Conservation (phyloP, 306 rosid species). For the Hylodesmum podocarpum region DNA sequence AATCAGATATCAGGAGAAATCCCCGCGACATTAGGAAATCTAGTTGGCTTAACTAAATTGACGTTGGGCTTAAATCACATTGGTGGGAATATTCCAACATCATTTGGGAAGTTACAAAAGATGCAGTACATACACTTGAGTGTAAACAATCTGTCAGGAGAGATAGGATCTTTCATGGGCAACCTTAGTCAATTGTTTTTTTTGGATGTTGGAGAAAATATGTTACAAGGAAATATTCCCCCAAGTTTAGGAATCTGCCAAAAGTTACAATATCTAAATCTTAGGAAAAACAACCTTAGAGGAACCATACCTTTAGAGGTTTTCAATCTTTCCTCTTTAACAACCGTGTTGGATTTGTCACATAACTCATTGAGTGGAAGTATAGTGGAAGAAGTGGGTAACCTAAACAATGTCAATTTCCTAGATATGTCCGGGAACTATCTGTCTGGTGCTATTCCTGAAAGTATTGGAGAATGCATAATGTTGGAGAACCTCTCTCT, state of each 20-base stretch:
- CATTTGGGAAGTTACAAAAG: too few species aligned
- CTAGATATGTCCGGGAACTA: too few species aligned
- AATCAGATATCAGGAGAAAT: background rate
- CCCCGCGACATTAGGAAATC: constrained; percentile 18
- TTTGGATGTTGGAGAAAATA: too few species aligned
- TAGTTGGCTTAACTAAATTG: background rate
- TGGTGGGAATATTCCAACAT: constrained; percentile 3
- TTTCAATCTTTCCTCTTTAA: background rate
- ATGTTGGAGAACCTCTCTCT: too few species aligned
- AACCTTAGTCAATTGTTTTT: constrained; percentile 14
- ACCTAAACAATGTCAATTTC: too few species aligned
- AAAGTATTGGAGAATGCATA: too few species aligned
- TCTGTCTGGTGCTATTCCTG: too few species aligned
- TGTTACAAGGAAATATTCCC: too few species aligned
- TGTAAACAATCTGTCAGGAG: constrained; percentile 23
- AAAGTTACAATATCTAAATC: background rate
- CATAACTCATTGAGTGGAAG: constrained; percentile 18
- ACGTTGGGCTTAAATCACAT: background rate
- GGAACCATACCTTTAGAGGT: constrained; percentile 36
- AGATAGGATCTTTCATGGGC: constrained; percentile 9
- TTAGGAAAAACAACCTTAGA: constrained; percentile 4
- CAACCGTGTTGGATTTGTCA: constrained; percentile 20
- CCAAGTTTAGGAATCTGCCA: too few species aligned
- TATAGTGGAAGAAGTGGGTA: background rate
- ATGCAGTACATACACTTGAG: background rate